These are phyloP conservation scores for Nemania abortiva DNA, from an alignment of 2,329 filamentous ascomycete genomes.

Conservation along the genomic window DNA sequence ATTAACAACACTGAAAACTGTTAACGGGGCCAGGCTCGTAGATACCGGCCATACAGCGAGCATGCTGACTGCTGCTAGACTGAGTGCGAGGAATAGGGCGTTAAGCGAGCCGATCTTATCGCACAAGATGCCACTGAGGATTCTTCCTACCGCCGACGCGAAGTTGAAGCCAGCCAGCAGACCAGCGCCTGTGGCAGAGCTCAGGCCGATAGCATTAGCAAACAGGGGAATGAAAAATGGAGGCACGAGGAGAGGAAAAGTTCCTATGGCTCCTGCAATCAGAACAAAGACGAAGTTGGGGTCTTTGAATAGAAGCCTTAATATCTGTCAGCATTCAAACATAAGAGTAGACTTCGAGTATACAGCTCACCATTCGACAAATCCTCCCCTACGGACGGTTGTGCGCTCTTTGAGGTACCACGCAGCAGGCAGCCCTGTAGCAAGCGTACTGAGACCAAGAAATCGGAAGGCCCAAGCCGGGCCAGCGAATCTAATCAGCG, in stretches of 20 bases:
- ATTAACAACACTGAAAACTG: slow-evolving; percentile 70
- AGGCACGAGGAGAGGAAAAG: slow-evolving; percentile 64
- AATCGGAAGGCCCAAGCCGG: slow-evolving; percentile 58
- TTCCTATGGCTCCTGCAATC: slow-evolving; percentile 60
- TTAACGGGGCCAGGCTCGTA: slow-evolving; percentile 64
- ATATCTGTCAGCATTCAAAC: slow-evolving; percentile 13
- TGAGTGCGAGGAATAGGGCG: slow-evolving; percentile 62
- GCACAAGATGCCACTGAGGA: slow-evolving; percentile 65
- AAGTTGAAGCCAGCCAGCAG: slow-evolving; percentile 73
- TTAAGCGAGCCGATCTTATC: slow-evolving; percentile 69
- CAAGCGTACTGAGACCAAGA: slow-evolving; percentile 58
- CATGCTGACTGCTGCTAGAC: slow-evolving; percentile 68
- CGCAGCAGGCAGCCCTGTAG: slow-evolving; percentile 61
- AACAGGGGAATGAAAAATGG: slow-evolving; percentile 66
- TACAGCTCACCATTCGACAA: slow-evolving; percentile 57
- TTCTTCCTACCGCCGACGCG: slow-evolving; percentile 68
- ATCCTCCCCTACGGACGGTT: slow-evolving; percentile 51
- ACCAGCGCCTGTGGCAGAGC: slow-evolving; percentile 64
- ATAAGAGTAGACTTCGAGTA: neutral
- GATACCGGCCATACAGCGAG: slow-evolving; percentile 72
- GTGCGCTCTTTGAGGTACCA: slow-evolving; percentile 58
- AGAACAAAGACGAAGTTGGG: slow-evolving; percentile 60
- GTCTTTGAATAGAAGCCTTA: slow-evolving; percentile 59
- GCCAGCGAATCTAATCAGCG: slow-evolving; percentile 57
- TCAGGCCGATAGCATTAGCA: slow-evolving; percentile 65